These are phyloP conservation scores for Xylaria digitata DNA, from an alignment of 2,329 filamentous ascomycete species.

Conservation along the genomic window DNA sequence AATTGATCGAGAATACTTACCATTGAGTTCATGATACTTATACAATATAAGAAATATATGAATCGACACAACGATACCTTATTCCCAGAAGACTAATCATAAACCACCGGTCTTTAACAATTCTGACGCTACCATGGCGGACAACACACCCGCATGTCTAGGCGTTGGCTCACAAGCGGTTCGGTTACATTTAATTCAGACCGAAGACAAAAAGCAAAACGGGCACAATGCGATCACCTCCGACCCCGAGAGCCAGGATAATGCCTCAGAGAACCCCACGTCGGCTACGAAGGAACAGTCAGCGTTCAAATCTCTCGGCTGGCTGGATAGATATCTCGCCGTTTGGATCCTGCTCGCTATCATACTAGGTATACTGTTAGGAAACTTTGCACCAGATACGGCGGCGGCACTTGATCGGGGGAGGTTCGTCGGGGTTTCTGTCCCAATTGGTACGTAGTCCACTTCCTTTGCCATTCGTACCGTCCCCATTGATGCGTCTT, in stretches of 20 bases:
- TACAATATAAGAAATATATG: background rate
- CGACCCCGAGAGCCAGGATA: conserved; percentile 34
- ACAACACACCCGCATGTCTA: background rate
- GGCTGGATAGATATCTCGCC: conserved; percentile 72
- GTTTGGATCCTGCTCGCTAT: conserved; percentile 85
- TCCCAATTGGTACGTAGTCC: conserved; percentile 44
- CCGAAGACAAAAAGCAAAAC: conserved; percentile 18
- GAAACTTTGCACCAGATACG: conserved; percentile 76
- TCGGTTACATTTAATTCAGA: background rate
- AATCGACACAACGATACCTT: background rate
- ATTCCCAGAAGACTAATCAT: background rate
- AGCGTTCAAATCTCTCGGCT: conserved; percentile 65
- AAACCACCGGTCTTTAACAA: background rate
- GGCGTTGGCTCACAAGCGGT: background rate
- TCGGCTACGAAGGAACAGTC: conserved; percentile 48
- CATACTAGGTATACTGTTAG: conserved; percentile 77
- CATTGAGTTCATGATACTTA: too few species aligned
- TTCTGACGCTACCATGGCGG: conserved; percentile 16
- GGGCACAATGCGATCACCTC: background rate
- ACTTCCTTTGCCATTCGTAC: conserved; percentile 8
- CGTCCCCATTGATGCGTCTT: background rate
- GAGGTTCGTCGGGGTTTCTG: conserved; percentile 70
- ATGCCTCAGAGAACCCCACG: conserved; percentile 1
- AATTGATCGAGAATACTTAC: background rate
- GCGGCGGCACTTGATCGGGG: conserved; percentile 74